These are phyloP conservation scores for Flaveria linearis DNA, from an alignment of 129 eudicot genomes.

Conservation along the genomic window DNA sequence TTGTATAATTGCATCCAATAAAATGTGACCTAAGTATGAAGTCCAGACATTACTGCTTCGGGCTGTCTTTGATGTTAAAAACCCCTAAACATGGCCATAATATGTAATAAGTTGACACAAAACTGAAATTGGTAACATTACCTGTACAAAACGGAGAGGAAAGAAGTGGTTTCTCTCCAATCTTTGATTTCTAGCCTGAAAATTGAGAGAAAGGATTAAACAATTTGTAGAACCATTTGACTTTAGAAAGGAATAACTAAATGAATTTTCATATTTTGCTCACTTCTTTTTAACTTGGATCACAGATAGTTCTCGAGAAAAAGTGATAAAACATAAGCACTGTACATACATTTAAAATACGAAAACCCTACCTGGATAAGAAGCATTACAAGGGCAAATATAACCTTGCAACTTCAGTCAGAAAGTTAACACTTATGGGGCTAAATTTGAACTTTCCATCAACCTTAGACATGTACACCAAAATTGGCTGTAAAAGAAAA, in stretches of 20 bases:
- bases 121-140: constrained; percentile 29
- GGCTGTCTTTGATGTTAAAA: constrained; percentile 1
- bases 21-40: constrained; percentile 20
- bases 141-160: constrained; percentile 93
- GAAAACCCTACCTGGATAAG: constrained; percentile 64
- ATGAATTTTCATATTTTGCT: neutral
- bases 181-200: constrained; percentile 90
- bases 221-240: constrained; percentile 5
- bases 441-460: constrained; percentile 98
- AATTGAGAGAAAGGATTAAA: constrained; percentile 22
- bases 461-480: constrained; percentile 98
- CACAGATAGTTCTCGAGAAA: constrained; percentile 1
- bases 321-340: constrained; percentile 11
- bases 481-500: constrained; percentile 72
- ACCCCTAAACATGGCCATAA: constrained; percentile 26
- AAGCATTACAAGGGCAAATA: constrained; percentile 96
- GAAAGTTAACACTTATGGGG: constrained; percentile 95
- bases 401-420: constrained; percentile 83
- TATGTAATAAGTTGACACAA: constrained; percentile 13
- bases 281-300: constrained; percentile 1
- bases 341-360: neutral
- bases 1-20: neutral
- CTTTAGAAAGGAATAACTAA: neutral
- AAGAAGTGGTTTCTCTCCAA: constrained; percentile 91
- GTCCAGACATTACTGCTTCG: constrained; percentile 7